Base-by-base conservation (phyloP, 129 eudicot genomes). In the Helianthus tuberosus region DNA sequence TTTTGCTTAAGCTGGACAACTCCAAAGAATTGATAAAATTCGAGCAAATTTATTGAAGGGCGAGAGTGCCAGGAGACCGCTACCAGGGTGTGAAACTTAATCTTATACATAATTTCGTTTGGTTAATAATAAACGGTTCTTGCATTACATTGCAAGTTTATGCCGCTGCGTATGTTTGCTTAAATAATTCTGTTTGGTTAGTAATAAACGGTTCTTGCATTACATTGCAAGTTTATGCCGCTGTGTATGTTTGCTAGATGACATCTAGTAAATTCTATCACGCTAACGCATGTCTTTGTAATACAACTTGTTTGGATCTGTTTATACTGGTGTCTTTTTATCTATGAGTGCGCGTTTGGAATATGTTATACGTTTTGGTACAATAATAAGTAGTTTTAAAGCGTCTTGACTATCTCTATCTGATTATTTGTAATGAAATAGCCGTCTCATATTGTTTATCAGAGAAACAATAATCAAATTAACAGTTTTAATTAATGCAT, bases 1-100 rank as follows among this genome's bases (percentile, higher is more conserved):
- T 91, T 59, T 91, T 91, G 97, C 92, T 84, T 14, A 88, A 91
- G 70, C 89, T 95, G 95, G 65, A 81, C 86, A 64, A 83, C 79
- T 91, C 86, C 51, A 84, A 84, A 77, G 84, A 91, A 68, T 58
- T 91, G 64, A 88, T 83, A 73, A 92, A 84, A 53, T 86, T 91
- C 79, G 84, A 80, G 74, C 89, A 60, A 59, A 62, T 77, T 57
- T 83, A 55, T 74, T 74, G 78, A 63, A 71, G 75, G 65, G 52
- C 8, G 64, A 74, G 64, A 49, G 69, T 47, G 69, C 14, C 44
- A 72, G 27, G 68, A 41, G 57, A 15, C 47, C 6, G 5, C 62
- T 25, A 17, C 51, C 20, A 11, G 47, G 25, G 5, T 46, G 68
- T 60, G 44, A 6, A 53, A 9, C 43, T 20, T 54, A 53, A 72